A percentile compares a stretch with the other conserved stretches of the same genome.
phyloP scores from a whole-genome alignment of 257 asterid species.

The Nicotiana benthamiana region DNA sequence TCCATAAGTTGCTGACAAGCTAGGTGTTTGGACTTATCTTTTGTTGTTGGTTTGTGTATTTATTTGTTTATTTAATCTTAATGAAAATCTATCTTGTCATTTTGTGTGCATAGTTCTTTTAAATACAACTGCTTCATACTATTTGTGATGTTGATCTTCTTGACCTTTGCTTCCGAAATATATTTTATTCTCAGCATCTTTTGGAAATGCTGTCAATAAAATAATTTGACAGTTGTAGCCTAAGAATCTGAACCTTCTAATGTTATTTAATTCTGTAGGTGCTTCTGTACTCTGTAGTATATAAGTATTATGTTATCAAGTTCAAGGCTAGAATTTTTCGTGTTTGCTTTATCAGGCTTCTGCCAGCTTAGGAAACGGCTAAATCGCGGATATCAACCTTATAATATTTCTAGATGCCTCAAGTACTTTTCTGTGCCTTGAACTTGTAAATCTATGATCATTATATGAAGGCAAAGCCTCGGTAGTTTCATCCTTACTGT shows the following conservation, averaged over 20 bases:
- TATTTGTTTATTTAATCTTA: background rate
- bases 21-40: background rate
- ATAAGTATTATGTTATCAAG: background rate
- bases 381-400: constrained; percentile 17
- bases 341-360: constrained; percentile 10
- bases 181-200: background rate
- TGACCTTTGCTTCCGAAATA: constrained; percentile 10
- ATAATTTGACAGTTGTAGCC: constrained; percentile 9
- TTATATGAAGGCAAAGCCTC: background rate
- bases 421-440: constrained; percentile 9
- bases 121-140: background rate
- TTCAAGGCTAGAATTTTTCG: constrained; percentile 8
- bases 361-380: constrained; percentile 17
- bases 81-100: background rate
- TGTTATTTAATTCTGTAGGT: constrained; percentile 4
- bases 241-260: constrained; percentile 16
- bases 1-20: background rate
- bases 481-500: constrained; percentile 1
- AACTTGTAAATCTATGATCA: constrained; percentile 5
- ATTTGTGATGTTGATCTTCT: background rate
- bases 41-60: background rate
- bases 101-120: background rate
- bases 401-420: constrained; percentile 11
- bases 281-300: background rate
- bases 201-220: constrained; percentile 3